phyloP scores from a whole-genome alignment of 805 yeast genomes.

The Jamesozyma jinghongensis region DNA sequence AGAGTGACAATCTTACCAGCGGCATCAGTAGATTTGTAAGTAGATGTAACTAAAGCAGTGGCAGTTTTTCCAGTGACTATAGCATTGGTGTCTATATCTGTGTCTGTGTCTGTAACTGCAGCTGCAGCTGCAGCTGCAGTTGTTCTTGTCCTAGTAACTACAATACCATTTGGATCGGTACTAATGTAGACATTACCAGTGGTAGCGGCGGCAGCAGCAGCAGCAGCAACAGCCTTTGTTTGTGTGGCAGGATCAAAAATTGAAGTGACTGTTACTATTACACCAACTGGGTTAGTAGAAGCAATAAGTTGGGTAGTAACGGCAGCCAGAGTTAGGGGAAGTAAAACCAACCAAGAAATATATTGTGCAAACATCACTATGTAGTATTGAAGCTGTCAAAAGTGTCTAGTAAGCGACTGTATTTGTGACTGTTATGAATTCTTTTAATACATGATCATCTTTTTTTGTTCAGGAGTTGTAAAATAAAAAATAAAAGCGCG shows the following conservation, averaged over 20 bases:
- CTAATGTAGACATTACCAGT: conserved; percentile 9
- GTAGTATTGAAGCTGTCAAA: no score
- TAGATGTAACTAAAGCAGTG: conserved; percentile 17
- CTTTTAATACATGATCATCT: no score
- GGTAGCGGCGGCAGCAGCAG: conserved; percentile 10
- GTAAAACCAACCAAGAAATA: conserved; percentile 1
- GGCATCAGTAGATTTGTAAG: no score
- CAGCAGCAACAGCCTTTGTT: conserved; percentile 22
- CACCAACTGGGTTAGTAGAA: conserved; percentile 27
- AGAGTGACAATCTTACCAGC: neutral
- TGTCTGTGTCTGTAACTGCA: conserved; percentile 8
- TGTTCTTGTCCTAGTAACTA: conserved; percentile 15
- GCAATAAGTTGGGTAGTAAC: conserved; percentile 14
- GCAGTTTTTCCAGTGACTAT: conserved; percentile 21
- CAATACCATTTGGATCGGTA: conserved; percentile 20
- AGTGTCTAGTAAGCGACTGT: no score
- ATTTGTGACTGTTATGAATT: no score
- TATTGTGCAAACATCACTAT: neutral
- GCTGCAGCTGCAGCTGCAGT: conserved; percentile 15
- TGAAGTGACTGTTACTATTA: conserved; percentile 27
- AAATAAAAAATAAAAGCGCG: no score
- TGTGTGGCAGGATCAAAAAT: conserved; percentile 21
- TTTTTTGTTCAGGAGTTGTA: no score
- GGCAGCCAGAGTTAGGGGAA: conserved; percentile 13
- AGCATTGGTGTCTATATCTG: conserved; percentile 20